phyloP scores from a whole-genome alignment of 192 early-diverging fungal species.

The Funneliformis mosseae region DNA sequence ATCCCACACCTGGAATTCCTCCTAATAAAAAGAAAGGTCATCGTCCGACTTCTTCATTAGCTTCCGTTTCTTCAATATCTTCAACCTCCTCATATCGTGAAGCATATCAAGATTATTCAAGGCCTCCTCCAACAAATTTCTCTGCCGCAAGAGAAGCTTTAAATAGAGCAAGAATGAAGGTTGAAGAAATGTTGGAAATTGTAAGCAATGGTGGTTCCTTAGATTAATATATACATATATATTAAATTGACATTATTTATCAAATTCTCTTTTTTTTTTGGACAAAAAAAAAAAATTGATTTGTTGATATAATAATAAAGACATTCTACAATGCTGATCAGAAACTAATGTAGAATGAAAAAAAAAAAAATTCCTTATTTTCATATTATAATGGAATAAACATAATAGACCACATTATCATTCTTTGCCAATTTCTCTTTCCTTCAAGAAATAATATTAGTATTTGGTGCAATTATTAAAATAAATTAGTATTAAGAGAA shows the following conservation, averaged over 20 bases:
- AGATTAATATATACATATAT: background rate
- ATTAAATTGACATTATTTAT: background rate
- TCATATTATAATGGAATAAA: too few relatives aligned
- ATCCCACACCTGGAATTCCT: slow-evolving; percentile 2
- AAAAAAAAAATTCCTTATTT: too few relatives aligned
- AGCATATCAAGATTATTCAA: background rate
- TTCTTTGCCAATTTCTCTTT: too few relatives aligned
- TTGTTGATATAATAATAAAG: background rate
- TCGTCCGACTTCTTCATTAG: slow-evolving; percentile 1
- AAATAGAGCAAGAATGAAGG: slow-evolving; percentile 26
- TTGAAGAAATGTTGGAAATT: slow-evolving; percentile 34
- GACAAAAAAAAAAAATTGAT: background rate
- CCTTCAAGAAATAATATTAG: too few relatives aligned
- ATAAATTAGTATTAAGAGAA: too few relatives aligned
- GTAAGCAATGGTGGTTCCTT: slow-evolving; percentile 24
- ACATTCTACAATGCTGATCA: background rate
- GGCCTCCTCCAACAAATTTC: slow-evolving; percentile 1
- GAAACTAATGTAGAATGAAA: too few relatives aligned
- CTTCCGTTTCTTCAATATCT: slow-evolving; percentile 15
- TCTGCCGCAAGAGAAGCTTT: slow-evolving; percentile 25
- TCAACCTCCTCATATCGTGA: background rate
- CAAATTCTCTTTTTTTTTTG: background rate
- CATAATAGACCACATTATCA: too few relatives aligned
- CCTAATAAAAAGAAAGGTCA: background rate
- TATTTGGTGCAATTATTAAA: too few relatives aligned